These are phyloP conservation scores for Cocos nucifera DNA, from an alignment of 176 grass and related monocot genomes.

Conservation along the genomic window DNA sequence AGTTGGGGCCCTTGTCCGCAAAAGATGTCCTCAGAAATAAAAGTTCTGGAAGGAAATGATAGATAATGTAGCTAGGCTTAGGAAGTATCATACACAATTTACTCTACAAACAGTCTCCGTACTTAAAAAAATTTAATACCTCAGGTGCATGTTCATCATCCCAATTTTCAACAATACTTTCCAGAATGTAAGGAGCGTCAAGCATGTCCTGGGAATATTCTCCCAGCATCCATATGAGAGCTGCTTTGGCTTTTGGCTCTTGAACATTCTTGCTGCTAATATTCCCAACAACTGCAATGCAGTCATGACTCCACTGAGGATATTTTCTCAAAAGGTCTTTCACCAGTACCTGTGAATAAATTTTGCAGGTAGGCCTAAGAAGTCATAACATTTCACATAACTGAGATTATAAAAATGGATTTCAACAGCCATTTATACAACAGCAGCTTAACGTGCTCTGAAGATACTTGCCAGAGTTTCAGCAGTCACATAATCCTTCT, in stretches of 20 bases:
- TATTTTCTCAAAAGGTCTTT: slow-evolving; percentile 99
- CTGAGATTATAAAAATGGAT: too few relatives aligned
- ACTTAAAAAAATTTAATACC: slow-evolving; percentile 28
- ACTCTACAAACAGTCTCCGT: too few relatives aligned
- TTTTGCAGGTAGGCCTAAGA: not conserved
- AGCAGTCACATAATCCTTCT: slow-evolving; percentile 97
- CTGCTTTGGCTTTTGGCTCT: slow-evolving; percentile 95
- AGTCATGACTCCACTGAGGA: slow-evolving; percentile 99
- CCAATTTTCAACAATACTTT: slow-evolving; percentile 88
- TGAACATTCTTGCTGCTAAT: slow-evolving; percentile 99
- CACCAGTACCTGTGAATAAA: slow-evolving; percentile 66
- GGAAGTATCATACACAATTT: too few relatives aligned
- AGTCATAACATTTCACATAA: too few relatives aligned
- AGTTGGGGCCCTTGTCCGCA: too few relatives aligned
- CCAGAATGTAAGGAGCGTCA: slow-evolving; percentile 91
- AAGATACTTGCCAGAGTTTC: slow-evolving; percentile 72
- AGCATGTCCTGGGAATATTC: slow-evolving; percentile 99
- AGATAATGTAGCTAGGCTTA: too few relatives aligned
- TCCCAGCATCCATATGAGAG: slow-evolving; percentile 99
- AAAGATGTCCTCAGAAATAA: too few relatives aligned
- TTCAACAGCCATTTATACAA: too few relatives aligned
- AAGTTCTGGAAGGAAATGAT: too few relatives aligned
- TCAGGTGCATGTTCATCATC: slow-evolving; percentile 84
- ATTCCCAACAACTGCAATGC: slow-evolving; percentile 99
- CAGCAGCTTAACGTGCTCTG: not conserved